Evolutionary conservation across 306 rosid species (phyloP), one percentile per base, ranked within the genome.

Genomic region (Cyamopsis tetragonoloba): DNA sequence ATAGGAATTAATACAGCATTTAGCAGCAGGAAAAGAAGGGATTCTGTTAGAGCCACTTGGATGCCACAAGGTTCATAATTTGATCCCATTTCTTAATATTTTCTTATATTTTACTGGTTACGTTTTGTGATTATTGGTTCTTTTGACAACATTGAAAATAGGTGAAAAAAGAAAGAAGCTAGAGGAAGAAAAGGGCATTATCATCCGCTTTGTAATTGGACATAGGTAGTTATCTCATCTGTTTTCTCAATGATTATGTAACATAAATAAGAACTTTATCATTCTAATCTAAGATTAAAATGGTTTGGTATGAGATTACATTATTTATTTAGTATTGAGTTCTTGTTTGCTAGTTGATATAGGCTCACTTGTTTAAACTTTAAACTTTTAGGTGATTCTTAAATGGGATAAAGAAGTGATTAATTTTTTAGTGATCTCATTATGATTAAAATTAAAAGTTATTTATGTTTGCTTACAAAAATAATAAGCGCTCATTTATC

Each of bases 181-280:
- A 34, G 99, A 93, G 84, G 99, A 92, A 80, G 98, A 95, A 83
- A 91, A 95, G 86, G 99, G 99, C 58, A 91, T 90, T 50, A 84
- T 95, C 51, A 71, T 85, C 12, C 97, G 97, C 48, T 95, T 95
- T 50, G 96, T 86, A 78, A 95, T 95, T 66, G 99, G 99, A 60
- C 99, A 95, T 76, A 83, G 99, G 99, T 90, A 81, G 57, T 68
- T 59, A 31, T 74, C 28, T 44, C 7, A 48, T 41, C 68, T 64
- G 11, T 70, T 6, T 71, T 43, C n/a, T 54, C 24, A 51, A 9
- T 49, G 26, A 62, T 48, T 20, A 51, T 43, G 7, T 51, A 69
- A 7, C 56, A 56, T 43, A 32, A 58, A 13, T 59, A 28, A 60
- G 15, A 4, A 23, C 11, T 3, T 7, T 31, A 7, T 66, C 15